Base-by-base conservation (phyloP, 352 stramenopile genomes). In the Pythium aristosporum region DNA sequence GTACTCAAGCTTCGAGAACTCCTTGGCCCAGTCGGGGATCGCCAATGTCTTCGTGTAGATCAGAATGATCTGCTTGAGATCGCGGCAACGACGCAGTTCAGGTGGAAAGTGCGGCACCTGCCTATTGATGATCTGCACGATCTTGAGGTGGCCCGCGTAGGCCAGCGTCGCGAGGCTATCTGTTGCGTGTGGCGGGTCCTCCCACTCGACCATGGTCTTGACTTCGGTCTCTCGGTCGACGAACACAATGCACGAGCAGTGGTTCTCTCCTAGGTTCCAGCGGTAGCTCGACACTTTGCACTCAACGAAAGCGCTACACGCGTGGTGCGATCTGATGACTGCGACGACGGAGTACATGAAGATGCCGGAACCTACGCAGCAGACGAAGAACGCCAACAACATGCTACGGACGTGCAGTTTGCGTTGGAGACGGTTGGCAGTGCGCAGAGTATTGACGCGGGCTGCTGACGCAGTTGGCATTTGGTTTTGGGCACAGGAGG, bases 171-270 rank as follows among this genome's bases (percentile, higher is more conserved):
- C 60, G 7, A 75, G 56, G 21, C 65, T 60, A 2, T 25, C 55
- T 0, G 50, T 54, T 9, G 57, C 61, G n/a, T 75, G 64, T 2
- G 44, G 37, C 0, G 69, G 65, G 25, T 63, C 32, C 16, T 68
- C 25, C 65, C 69, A 76, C 9, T 69, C 50, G 21, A 23, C 48
- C 16, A 64, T 65, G 3, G 42, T 62, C n/a, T 41, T 54, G 8
- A 63, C 4, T 15, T 32, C 36, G 10, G 36, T 44, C 5, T 67
- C 37, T 1, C 61, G 60, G 23, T 71, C 65, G 1, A 73, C 61
- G 15, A 65, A 76, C n/a, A 76, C 69, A 13, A 68, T 57, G 32
- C 69, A 76, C 5, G 69, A 58, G 47, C 69, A 76, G 5, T 63
- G n/a, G 1, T 43, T 11, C 1, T 16, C 61, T n/a, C 60, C 43